A percentile compares a stretch with the other conserved stretches of the same genome.
Evolutionary conservation across 208 protist species (phyloP).

Genomic region (Wallacemonas sp.): DNA sequence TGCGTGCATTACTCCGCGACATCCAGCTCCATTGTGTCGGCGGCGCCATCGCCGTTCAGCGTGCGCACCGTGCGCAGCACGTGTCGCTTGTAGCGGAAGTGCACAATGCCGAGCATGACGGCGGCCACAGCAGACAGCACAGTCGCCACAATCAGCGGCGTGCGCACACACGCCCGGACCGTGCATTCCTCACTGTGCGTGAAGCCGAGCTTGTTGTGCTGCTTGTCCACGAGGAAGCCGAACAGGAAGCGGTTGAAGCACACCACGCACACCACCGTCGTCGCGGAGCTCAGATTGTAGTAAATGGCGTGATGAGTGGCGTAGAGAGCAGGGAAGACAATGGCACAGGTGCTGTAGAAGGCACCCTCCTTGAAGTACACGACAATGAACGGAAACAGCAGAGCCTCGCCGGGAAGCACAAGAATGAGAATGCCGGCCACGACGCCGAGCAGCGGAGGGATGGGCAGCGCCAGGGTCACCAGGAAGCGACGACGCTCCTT

Average conservation of each 20-base stretch:
- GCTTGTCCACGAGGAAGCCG: conserved; percentile 49
- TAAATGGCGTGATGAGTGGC: conserved; percentile 40
- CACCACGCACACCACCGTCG: conserved; percentile 57
- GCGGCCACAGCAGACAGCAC: conserved; percentile 36
- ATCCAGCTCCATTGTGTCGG: neutral
- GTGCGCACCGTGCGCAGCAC: conserved; percentile 25
- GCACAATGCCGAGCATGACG: conserved; percentile 37
- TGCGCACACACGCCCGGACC: conserved; percentile 36
- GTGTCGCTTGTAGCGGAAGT: conserved; percentile 58
- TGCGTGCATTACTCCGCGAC: neutral
- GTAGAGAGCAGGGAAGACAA: conserved; percentile 32
- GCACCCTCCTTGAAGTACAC: conserved; percentile 38
- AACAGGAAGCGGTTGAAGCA: conserved; percentile 76
- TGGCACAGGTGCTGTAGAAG: conserved; percentile 24
- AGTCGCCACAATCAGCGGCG: conserved; percentile 55
- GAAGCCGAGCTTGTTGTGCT: conserved; percentile 39
- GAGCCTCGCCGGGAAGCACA: conserved; percentile 22
- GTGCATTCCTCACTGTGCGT: conserved; percentile 39
- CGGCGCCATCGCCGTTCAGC: neutral
- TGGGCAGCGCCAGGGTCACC: conserved; percentile 24
- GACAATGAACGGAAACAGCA: conserved; percentile 35
- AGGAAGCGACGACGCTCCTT: conserved; percentile 18
- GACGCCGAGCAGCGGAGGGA: conserved; percentile 23
- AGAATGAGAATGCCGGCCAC: conserved; percentile 30
- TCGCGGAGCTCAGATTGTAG: conserved; percentile 71